Base-by-base conservation (phyloP, 305 asterid species). In the Fraxinus sp. region DNA sequence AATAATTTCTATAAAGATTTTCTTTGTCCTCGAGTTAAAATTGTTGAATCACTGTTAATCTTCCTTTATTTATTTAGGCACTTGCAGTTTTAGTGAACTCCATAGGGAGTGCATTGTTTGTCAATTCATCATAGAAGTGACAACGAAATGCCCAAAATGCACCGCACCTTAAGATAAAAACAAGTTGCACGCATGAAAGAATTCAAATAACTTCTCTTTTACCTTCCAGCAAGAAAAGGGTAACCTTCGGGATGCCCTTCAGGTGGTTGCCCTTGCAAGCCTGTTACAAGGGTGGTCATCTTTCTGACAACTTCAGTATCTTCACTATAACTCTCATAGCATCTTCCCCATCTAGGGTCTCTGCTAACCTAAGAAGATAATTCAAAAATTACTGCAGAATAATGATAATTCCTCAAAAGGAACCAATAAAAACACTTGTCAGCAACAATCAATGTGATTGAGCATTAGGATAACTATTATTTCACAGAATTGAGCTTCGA, bases 321-420 rank as follows among this genome's bases (percentile, higher is more conserved):
- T 86, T 96, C 99, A 85, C 98, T 88, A 78, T 93, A 94, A 84
- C 99, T 93, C 85, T 96, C 98, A 39, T 94, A 96, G 88, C 88
- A 85, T 88, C 99, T 91, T 88, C 99, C 99, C 99, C 98, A 96
- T 90, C 99, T 92, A 46, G 99, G 99, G 75, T 96, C 99, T 87
- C 91, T 94, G 77, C 90, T 88, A 28, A 96, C 97, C 99, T 96
- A 86, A 66, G 87, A 83, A 46, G 43, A 84, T 66, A 81, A 74
- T 35, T 77, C 78, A 85, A 81, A 59, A 77, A 22, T 84, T 59
- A 80, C 82, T 74, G 74, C 70, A 20, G 82, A 62, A 76, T 75
- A n/a, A 62, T 30, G 77, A 83, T 43, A 36, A 83, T 75, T 72
- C 18, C 79, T 43, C 26, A 71, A 62, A 43, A 41, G 30, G 66